Conservation (phyloP, 345 rosid species). For the Murraya koenigii region DNA sequence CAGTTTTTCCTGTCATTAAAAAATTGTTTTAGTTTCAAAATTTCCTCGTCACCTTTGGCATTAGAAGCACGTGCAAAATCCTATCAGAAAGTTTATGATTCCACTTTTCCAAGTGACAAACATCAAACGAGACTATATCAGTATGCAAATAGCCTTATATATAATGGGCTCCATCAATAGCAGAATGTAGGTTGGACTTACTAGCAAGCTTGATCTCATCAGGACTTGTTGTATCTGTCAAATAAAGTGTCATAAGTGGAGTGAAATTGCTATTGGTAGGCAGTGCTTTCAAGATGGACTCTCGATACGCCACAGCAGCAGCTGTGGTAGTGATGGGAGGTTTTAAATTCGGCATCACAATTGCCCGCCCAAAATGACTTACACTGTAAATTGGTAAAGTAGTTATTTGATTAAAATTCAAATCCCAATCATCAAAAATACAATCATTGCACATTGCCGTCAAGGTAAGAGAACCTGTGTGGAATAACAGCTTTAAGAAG, state of each 20-base stretch:
- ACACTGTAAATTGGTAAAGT: constrained; percentile 43
- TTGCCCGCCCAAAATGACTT: constrained; percentile 71
- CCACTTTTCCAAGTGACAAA: background rate
- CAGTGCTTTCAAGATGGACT: constrained; percentile 58
- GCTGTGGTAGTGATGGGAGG: constrained; percentile 79
- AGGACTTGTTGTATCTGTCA: constrained; percentile 82
- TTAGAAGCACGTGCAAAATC: background rate
- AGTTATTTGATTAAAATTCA: background rate
- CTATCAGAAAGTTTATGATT: background rate
- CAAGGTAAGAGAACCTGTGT: constrained; percentile 20
- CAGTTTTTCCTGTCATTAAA: constrained; percentile 60
- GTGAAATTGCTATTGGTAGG: constrained; percentile 55
- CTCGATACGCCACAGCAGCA: constrained; percentile 66
- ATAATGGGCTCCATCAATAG: background rate
- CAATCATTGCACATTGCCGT: background rate
- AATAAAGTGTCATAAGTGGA: constrained; percentile 93
- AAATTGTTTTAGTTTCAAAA: background rate
- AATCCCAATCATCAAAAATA: background rate
- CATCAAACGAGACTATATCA: background rate
- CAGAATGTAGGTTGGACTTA: constrained; percentile 27
- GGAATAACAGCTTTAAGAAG: constrained; percentile 28
- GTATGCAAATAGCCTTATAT: background rate
- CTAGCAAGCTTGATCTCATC: constrained; percentile 91
- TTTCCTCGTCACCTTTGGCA: background rate
- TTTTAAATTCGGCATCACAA: constrained; percentile 93